A percentile compares a stretch with the other conserved stretches of the same genome.
Evolutionary conservation across 2,329 filamentous ascomycete species (phyloP).

Genomic region (Aulographum hederae): DNA sequence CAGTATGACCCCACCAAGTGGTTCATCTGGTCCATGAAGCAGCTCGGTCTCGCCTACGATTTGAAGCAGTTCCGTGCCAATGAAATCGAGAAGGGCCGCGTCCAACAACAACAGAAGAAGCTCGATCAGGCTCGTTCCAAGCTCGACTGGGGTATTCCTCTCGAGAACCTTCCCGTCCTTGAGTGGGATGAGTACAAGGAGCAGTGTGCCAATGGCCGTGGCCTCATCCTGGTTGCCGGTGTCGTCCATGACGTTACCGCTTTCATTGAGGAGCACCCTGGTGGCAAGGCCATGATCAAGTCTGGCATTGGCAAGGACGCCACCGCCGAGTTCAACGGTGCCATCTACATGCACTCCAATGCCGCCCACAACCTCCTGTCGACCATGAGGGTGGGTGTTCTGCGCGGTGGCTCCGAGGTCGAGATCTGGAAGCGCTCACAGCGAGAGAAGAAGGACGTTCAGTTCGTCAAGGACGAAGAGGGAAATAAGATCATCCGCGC

Average conservation of each 20-base stretch:
- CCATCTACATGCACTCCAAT: slow-evolving; percentile 24
- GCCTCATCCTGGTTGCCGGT: slow-evolving; percentile 21
- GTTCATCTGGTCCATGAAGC: slow-evolving; percentile 24
- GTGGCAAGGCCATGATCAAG: slow-evolving; percentile 23
- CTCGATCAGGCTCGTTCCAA: slow-evolving; percentile 24
- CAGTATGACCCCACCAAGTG: slow-evolving; percentile 26
- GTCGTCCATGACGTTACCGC: slow-evolving; percentile 23
- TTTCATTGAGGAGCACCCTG: slow-evolving; percentile 24
- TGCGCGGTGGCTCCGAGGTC: slow-evolving; percentile 23
- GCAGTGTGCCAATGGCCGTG: slow-evolving; percentile 22
- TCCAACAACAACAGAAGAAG: slow-evolving; percentile 26
- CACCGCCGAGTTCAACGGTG: slow-evolving; percentile 25
- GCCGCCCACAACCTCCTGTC: slow-evolving; percentile 23
- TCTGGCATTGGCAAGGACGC: slow-evolving; percentile 24
- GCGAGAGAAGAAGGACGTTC: slow-evolving; percentile 47
- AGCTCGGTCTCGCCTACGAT: slow-evolving; percentile 23
- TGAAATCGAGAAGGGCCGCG: slow-evolving; percentile 25
- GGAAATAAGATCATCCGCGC: slow-evolving; percentile 75
- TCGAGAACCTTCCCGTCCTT: slow-evolving; percentile 23
- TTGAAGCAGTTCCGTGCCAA: slow-evolving; percentile 26
- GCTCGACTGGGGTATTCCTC: slow-evolving; percentile 24
- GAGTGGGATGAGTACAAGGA: slow-evolving; percentile 26
- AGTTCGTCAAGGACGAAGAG: slow-evolving; percentile 60
- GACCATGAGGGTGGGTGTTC: slow-evolving; percentile 24
- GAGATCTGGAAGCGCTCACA: slow-evolving; percentile 26